Evolutionary conservation across 225 moss, liverwort and hornwort genomes (phyloP).

Genomic region (Pseudisothecium myosuroides): DNA sequence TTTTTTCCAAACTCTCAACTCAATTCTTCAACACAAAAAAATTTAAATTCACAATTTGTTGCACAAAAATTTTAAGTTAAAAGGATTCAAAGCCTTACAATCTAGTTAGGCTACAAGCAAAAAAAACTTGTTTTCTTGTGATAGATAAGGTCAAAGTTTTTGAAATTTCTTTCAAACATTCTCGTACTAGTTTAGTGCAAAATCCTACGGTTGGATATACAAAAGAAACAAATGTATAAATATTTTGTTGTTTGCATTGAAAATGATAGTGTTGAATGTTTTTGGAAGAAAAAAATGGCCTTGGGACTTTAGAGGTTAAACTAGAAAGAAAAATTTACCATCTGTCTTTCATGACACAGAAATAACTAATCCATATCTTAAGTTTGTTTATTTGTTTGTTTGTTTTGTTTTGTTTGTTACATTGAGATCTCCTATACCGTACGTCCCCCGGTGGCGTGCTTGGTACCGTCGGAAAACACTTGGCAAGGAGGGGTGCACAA

Average conservation of each 20-base stretch:
- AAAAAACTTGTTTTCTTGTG: not conserved
- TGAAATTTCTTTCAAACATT: too few relatives aligned
- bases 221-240: not conserved
- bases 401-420: too few relatives aligned
- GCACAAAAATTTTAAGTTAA: not conserved
- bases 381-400: too few relatives aligned
- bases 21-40: not conserved
- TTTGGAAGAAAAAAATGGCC: not conserved
- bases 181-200: not conserved
- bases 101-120: not conserved
- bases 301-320: not conserved
- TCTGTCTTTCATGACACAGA: not conserved
- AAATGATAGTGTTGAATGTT: not conserved
- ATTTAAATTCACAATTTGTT: not conserved
- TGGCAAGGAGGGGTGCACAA: too few relatives aligned
- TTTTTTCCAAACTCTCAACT: not conserved
- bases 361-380: too few relatives aligned
- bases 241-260: not conserved
- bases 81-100: not conserved
- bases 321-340: not conserved
- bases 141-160: too few relatives aligned
- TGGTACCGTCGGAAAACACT: too few relatives aligned
- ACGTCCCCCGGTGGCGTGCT: too few relatives aligned
- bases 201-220: accelerated
- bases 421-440: too few relatives aligned